Evolutionary conservation across 2,329 filamentous ascomycete species (phyloP), one percentile per base, ranked within the genome.

Genomic region (Colletotrichum paranaense): DNA sequence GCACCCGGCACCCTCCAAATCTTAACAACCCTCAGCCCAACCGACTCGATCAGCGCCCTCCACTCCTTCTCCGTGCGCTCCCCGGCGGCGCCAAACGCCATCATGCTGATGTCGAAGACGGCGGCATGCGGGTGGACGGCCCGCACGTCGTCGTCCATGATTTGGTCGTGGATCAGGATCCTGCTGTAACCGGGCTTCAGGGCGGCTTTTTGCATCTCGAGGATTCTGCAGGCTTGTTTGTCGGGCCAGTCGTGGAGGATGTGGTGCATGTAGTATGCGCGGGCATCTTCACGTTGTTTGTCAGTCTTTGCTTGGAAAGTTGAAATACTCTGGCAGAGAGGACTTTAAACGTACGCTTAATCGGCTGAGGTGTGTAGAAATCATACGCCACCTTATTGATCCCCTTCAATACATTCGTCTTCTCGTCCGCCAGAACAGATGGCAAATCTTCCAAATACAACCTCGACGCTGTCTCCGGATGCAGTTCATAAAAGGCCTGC

Each of bases 191-290:
- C 32, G 32, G 85, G 80, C 74, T 85, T 83, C 75, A 89, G 74
- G 49, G 84, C 82, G 1, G 85, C 82, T 0, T 84, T 76, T 46
- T 88, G 78, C 1, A 80, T 82, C 53, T 80, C 81, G 38, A 86
- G 79, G 57, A 88, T 86, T 62, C 78, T 77, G 22, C 81, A 72
- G 4, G 79, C 79, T 58, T 86, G 80, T 22, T 81, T 79, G 68
- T 89, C 87, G 0, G 87, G 83, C 87, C 87, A 89, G 80, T 90
- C 88, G 77, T 90, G 88, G n/a, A 90, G 81, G 65, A 90, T 88
- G 73, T 86, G 81, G 76, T 88, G 88, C 73, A 90, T 78, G 67
- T 89, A 80, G 78, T 88, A 90, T 59, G 88, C 82, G 68, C 87
- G 86, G 7, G 85, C 88, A 24, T 24, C 24, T 24, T 24, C 24